Percentiles rank a stretch among this genome's conserved stretches.
phyloP scores from a whole-genome alignment of 1,284 basidiomycete genomes.

The Phylloboletellus chloephorus region DNA sequence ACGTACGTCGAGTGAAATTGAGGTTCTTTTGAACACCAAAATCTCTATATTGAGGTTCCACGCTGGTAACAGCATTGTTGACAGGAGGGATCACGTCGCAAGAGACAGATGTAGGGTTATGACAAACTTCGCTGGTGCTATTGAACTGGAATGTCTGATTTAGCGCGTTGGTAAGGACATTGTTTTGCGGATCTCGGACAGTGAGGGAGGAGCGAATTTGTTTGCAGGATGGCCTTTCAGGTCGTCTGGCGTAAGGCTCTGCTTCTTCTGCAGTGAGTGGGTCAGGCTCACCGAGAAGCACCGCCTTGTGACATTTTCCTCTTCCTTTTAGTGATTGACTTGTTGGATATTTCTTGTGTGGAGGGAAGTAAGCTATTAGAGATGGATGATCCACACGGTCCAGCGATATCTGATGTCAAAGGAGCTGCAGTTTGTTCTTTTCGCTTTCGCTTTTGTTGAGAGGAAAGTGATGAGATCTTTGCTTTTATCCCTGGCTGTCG shows the following conservation, averaged over 20 bases:
- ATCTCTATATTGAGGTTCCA: constrained; percentile 18
- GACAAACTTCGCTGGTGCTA: constrained; percentile 11
- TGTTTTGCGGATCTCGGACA: constrained; percentile 3
- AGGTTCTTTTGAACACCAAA: constrained; percentile 24
- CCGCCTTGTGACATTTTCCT: constrained; percentile 22
- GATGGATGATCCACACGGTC: neutral
- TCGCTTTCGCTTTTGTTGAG: constrained; percentile 17
- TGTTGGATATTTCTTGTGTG: constrained; percentile 1
- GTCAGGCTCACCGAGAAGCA: constrained; percentile 31
- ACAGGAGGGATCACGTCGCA: constrained; percentile 2
- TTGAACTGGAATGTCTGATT: constrained; percentile 27
- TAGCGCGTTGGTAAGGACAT: constrained; percentile 24
- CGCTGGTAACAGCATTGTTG: constrained; percentile 1
- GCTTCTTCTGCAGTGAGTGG: constrained; percentile 30
- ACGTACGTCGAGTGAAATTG: constrained; percentile 18
- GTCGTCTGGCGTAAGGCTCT: constrained; percentile 23
- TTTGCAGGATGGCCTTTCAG: constrained; percentile 21
- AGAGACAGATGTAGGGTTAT: constrained; percentile 6
- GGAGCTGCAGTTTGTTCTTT: neutral
- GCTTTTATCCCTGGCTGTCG: constrained; percentile 6
- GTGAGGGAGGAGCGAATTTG: neutral
- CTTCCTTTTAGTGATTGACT: constrained; percentile 15
- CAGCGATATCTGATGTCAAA: neutral
- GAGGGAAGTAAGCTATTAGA: neutral
- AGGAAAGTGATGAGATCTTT: neutral